These are phyloP conservation scores for Calonectria pseudoreteaudii DNA, from an alignment of 2,329 filamentous ascomycete genomes.

Conservation along the genomic window DNA sequence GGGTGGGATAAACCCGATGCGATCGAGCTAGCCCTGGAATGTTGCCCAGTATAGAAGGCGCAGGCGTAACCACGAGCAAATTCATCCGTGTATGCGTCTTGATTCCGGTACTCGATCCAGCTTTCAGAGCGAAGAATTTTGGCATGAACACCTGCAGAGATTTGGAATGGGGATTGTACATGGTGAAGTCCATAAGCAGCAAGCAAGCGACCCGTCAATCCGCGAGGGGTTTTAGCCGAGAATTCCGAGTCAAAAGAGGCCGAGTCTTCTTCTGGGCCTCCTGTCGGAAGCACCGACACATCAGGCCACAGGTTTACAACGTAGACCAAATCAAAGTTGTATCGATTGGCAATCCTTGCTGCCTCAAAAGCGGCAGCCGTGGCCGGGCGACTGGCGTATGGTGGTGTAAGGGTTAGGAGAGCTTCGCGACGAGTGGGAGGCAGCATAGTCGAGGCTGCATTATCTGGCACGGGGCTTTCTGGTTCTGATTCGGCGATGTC, in stretches of 20 bases:
- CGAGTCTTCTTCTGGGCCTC: slow-evolving; percentile 22
- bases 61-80: slow-evolving; percentile 65
- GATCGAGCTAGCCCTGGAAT: slow-evolving; percentile 42
- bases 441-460: slow-evolving; percentile 34
- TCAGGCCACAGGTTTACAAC: slow-evolving; percentile 69
- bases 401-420: slow-evolving; percentile 59
- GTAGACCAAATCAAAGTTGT: slow-evolving; percentile 70
- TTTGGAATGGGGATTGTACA: slow-evolving; percentile 63
- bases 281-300: slow-evolving; percentile 24
- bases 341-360: slow-evolving; percentile 65
- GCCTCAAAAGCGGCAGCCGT: slow-evolving; percentile 65
- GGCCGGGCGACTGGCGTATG: slow-evolving; percentile 57
- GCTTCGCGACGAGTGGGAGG: slow-evolving; percentile 43
- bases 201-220: slow-evolving; percentile 62
- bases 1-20: slow-evolving; percentile 41
- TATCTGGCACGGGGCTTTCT: slow-evolving; percentile 31
- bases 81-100: slow-evolving; percentile 55
- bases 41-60: slow-evolving; percentile 62
- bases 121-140: slow-evolving; percentile 61
- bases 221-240: slow-evolving; percentile 25
- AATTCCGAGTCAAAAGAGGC: slow-evolving; percentile 20
- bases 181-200: slow-evolving; percentile 66
- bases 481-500: slow-evolving; percentile 64
- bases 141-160: slow-evolving; percentile 61
- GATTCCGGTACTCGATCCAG: slow-evolving; percentile 66